Base-by-base conservation (phyloP, 495 filamentous ascomycete species). In the Lophiostoma macrostomum region DNA sequence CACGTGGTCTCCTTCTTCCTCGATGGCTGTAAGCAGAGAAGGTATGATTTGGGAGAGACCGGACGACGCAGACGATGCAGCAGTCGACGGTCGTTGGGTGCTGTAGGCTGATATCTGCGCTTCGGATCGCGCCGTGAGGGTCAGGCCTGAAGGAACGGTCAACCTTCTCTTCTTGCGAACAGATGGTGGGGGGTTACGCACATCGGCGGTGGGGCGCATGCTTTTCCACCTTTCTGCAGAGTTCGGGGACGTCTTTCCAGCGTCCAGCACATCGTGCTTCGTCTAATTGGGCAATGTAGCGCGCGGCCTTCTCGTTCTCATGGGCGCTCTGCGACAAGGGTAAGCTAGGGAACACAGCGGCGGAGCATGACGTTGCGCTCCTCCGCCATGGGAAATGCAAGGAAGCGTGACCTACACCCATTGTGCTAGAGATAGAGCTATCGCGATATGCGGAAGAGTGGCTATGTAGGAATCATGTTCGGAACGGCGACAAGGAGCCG, bases 211-310 rank as follows among this genome's bases (percentile, higher is more conserved):
- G 82, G 37, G 90, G 85, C 53, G 90, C 88, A 79, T 97, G 91
- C 64, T 97, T 96, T 61, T 81, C 85, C 53, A 96, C 80, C 71
- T 98, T 97, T 60, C 90, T 80, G 60, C 87, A 81, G 53, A 95
- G 74, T 71, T 96, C 93, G 24, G 86, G 86, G n/a, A 96, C 78
- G 24, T 86, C 86, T 54, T 87, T 78, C 93, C 93, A 98, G 63
- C 80, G 83, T 24, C 88, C 89, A 64, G 91, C 81, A 65, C 87
- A 93, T 51, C 93, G 86, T 58, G 89, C 88, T 60, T 81, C 79
- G 64, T 97, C 88, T 58, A 98, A 80, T 71, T 80, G 80, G 64
- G 77, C 74, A 59, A 91, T 75, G 69, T 96, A 95, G 63, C 82
- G 80, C 53, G 76, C 78, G 40, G 84, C 90, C 74, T 98, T 98